phyloP scores from a whole-genome alignment of 306 rosid genomes.

The Urtica urens region DNA sequence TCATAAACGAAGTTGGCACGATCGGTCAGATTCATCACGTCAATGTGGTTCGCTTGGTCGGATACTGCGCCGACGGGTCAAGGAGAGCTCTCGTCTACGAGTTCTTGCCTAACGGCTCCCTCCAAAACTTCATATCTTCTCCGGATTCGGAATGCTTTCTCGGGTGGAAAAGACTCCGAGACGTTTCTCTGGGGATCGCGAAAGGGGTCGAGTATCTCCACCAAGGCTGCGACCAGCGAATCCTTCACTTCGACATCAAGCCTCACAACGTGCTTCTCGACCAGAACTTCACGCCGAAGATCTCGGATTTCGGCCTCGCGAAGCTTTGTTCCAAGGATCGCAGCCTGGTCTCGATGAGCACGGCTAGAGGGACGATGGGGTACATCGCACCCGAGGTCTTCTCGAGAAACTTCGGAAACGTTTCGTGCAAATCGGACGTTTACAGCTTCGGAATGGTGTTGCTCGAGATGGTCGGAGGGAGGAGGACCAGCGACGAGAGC shows the following conservation, averaged over 20 bases:
- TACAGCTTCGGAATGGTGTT: constrained; percentile 6
- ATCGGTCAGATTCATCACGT: constrained; percentile 7
- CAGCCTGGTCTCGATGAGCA: background rate
- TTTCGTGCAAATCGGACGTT: background rate
- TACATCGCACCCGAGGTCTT: constrained; percentile 5
- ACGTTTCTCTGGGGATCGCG: background rate
- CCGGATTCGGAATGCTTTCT: background rate
- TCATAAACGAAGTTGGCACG: constrained; percentile 1
- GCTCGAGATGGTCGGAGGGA: background rate
- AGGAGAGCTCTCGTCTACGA: constrained; percentile 1
- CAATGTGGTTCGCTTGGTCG: constrained; percentile 7
- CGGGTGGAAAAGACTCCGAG: background rate
- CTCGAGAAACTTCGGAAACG: constrained; percentile 2
- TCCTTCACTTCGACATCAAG: constrained; percentile 1
- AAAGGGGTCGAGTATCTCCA: constrained; percentile 1
- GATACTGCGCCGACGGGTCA: constrained; percentile 4
- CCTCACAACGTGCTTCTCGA: constrained; percentile 4
- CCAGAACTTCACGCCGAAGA: background rate
- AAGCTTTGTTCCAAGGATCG: background rate
- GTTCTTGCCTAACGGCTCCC: background rate
- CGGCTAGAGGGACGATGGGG: constrained; percentile 3
- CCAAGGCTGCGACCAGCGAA: background rate
- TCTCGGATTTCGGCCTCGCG: background rate
- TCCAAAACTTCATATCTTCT: background rate
- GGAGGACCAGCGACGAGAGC: background rate